Evolutionary conservation across 2,329 filamentous ascomycete species (phyloP), one percentile per base, ranked within the genome.

Genomic region (Sclerotinia subarctica): DNA sequence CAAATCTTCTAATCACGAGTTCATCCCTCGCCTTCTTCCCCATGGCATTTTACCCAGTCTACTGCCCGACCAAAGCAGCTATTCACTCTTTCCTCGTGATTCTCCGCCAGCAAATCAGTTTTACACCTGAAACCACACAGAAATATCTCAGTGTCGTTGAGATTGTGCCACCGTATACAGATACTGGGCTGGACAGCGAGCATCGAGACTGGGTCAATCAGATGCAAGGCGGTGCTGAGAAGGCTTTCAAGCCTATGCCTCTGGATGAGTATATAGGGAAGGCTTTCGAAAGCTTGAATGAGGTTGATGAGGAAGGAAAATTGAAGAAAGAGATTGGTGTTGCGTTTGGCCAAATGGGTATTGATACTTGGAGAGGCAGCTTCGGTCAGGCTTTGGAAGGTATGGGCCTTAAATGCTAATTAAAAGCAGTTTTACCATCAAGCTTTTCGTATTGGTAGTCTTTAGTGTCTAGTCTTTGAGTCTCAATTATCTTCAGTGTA

Each of bases 101-200:
- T 4, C 68, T 79, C 4, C 70, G 76, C 1, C 67, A 73, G 21
- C 72, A 76, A 62, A 57, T 79, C 1, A 68, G 60, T 21, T 70
- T 64, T 51, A 72, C 69, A n/a, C 15, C 38, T 42, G 38, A 42
- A 17, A 42, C 15, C 38, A 19, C 29, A 8, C 47, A 53, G 21
- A 53, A 64, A 32, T 76, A 76, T 63, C 68, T 78, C 63, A 73
- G 71, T 13, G 70, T 79, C 26, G 70, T 76, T 3, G 77, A 79
- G 65, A 71, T 79, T n/a, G 73, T 75, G 0, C 77, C 78, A 8
- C 78, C 76, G 7, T 78, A 78, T 67, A 73, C 77, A 7, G 78
- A 76, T 19, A 79, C 78, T 1, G 76, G 70, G 1, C 66, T 79
- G 11, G 77, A 78, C 42, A 69, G 68, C 24, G 74, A 66, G 35